Conservation (phyloP, 805 yeast species). For the Ogataea populi-albae region DNA sequence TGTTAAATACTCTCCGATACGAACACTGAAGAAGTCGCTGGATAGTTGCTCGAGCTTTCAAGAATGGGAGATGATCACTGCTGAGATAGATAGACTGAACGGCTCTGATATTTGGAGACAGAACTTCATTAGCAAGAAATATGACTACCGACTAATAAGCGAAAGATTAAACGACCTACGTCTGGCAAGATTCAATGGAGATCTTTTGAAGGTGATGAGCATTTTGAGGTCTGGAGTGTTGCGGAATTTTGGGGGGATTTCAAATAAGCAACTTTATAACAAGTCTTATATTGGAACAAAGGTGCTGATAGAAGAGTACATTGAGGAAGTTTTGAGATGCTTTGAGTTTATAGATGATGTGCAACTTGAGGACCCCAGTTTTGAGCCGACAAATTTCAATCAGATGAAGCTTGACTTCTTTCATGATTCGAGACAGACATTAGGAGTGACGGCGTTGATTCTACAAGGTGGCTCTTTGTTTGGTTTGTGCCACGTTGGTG, state of each 20-base stretch:
- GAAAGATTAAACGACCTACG: constrained; percentile 64
- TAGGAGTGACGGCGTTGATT: constrained; percentile 87
- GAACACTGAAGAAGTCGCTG: constrained; percentile 18
- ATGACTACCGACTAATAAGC: constrained; percentile 79
- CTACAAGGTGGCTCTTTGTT: constrained; percentile 94
- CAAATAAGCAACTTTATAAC: constrained; percentile 73
- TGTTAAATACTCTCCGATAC: constrained; percentile 19
- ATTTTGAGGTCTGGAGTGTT: constrained; percentile 78
- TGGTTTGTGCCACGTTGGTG: constrained; percentile 93
- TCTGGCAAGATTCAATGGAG: constrained; percentile 57
- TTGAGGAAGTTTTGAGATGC: constrained; percentile 69
- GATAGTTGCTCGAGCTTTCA: constrained; percentile 54
- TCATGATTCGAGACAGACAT: constrained; percentile 80
- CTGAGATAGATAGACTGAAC: constrained; percentile 46
- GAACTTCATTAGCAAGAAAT: constrained; percentile 74
- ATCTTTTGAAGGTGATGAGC: constrained; percentile 58
- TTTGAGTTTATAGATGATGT: constrained; percentile 57
- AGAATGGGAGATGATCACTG: constrained; percentile 65
- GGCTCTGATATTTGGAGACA: constrained; percentile 72
- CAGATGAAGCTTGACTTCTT: constrained; percentile 71
- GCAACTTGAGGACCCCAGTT: constrained; percentile 25
- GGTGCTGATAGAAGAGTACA: constrained; percentile 80
- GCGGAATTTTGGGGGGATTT: constrained; percentile 88
- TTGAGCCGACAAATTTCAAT: constrained; percentile 41
- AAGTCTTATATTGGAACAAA: constrained; percentile 89